These are phyloP conservation scores for Ascochyta clinopodiicola DNA, from an alignment of 2,329 filamentous ascomycete species.

Conservation along the genomic window DNA sequence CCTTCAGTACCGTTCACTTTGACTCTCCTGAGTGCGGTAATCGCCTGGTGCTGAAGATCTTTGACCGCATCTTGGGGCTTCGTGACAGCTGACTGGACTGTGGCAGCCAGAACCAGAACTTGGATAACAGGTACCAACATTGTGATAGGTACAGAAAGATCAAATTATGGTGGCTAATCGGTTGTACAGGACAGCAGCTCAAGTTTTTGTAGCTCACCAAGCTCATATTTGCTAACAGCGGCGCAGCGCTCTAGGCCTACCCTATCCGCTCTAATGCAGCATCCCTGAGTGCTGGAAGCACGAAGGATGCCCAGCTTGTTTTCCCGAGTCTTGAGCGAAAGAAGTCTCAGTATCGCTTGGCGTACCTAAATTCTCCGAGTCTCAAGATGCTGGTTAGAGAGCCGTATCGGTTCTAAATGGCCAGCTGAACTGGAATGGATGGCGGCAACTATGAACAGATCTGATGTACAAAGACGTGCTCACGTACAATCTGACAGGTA, in stretches of 20 bases:
- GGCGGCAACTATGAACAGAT: no score
- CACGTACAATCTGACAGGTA: neutral
- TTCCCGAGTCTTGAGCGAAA: neutral
- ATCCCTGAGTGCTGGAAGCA: neutral
- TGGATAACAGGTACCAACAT: conserved; percentile 1
- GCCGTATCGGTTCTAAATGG: neutral
- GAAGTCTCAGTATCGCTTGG: neutral
- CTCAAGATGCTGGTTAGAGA: neutral
- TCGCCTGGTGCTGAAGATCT: conserved; percentile 22
- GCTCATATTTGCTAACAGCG: neutral
- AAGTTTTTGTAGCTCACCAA: neutral
- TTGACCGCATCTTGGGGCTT: conserved; percentile 15
- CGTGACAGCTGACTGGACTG: conserved; percentile 12
- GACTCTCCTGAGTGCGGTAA: conserved; percentile 16
- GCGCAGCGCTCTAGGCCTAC: neutral
- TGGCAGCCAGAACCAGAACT: conserved; percentile 17
- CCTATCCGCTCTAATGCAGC: neutral
- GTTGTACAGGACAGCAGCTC: neutral
- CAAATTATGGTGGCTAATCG: neutral
- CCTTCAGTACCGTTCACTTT: conserved; percentile 10
- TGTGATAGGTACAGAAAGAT: neutral
- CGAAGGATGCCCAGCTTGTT: neutral
- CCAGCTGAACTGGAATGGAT: no score
- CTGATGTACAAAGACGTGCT: no score
- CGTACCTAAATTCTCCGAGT: neutral